Evolutionary conservation across 495 filamentous ascomycete genomes (phyloP).

Genomic region (Parachaetomium inaequale): DNA sequence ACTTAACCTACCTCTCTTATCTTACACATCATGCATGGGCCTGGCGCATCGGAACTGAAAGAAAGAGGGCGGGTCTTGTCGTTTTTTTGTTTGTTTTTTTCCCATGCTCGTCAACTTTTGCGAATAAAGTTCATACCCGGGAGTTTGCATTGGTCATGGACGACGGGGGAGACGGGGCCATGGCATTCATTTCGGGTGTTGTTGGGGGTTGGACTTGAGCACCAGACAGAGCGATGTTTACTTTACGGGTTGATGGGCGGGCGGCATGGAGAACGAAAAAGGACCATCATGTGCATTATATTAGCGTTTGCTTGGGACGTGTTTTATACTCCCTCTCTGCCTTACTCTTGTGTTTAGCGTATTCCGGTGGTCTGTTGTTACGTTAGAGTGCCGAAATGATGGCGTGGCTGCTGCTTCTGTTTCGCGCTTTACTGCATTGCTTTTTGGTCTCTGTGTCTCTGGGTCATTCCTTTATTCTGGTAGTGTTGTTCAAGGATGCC

Average conservation of each 20-base stretch:
- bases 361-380: neutral
- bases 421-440: neutral
- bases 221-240: neutral
- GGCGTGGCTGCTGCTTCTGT: neutral
- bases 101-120: constrained; percentile 7
- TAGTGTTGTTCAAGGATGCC: no score
- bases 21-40: constrained; percentile 20
- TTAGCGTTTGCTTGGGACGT: neutral
- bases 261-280: neutral
- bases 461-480: no score
- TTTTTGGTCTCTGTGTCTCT: no score
- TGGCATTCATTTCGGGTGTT: neutral
- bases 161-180: neutral
- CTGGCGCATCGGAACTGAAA: constrained; percentile 20
- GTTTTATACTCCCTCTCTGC: neutral
- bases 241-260: neutral
- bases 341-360: neutral
- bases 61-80: neutral
- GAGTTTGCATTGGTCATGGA: constrained; percentile 25
- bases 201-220: neutral
- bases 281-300: neutral
- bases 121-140: constrained; percentile 29
- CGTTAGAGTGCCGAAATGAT: neutral
- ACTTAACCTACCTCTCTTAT: neutral
- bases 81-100: constrained; percentile 5